These are phyloP conservation scores for Orbilia quercus DNA, from an alignment of 2,329 filamentous ascomycete species.

Conservation along the genomic window DNA sequence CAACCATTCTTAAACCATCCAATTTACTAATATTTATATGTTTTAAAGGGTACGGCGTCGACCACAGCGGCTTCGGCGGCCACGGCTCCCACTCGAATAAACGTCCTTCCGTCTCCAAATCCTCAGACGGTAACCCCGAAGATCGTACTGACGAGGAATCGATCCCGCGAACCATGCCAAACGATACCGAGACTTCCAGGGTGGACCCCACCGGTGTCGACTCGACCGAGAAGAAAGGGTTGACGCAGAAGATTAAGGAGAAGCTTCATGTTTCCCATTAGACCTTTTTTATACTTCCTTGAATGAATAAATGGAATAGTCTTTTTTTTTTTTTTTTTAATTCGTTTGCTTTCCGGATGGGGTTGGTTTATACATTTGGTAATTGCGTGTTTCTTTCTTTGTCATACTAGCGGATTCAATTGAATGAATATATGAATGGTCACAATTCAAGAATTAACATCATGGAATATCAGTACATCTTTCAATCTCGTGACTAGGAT, in stretches of 20 bases:
- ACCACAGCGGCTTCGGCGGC: constrained; percentile 47
- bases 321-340: no score
- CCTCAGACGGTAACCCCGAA: constrained; percentile 4
- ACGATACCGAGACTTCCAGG: neutral
- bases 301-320: no score
- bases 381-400: constrained; percentile 33
- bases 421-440: neutral
- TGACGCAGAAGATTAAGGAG: constrained; percentile 70
- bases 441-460: no score
- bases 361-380: no score
- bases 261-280: no score
- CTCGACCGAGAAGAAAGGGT: constrained; percentile 55
- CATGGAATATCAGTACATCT: no score
- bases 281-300: no score
- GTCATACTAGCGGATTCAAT: neutral
- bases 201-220: neutral
- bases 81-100: constrained; percentile 52
- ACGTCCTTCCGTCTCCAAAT: constrained; percentile 30
- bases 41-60: constrained; percentile 50
- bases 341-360: no score
- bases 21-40: constrained; percentile 55
- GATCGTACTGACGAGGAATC: neutral
- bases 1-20: no score
- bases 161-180: no score
- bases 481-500: neutral